phyloP scores from a whole-genome alignment of 2,329 filamentous ascomycete species.

The Polychaeton citri region DNA sequence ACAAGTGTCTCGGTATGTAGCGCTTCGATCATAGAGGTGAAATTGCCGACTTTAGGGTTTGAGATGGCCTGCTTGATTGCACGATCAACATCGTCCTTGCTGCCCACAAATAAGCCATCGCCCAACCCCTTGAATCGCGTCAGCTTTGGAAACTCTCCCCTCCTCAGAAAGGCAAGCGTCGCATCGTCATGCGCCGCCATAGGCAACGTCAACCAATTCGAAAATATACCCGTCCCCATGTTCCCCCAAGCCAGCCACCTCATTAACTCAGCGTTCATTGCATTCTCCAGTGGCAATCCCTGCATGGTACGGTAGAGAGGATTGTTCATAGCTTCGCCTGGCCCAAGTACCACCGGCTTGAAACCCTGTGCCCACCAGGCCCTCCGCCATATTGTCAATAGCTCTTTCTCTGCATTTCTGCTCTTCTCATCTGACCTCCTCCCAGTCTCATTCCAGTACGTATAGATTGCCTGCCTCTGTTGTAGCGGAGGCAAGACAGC shows the following conservation, averaged over 20 bases:
- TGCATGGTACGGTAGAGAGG: constrained; percentile 63
- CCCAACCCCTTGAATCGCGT: constrained; percentile 62
- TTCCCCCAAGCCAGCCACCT: constrained; percentile 87
- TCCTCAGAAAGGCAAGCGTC: constrained; percentile 58
- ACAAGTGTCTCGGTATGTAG: constrained; percentile 48
- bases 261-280: constrained; percentile 57
- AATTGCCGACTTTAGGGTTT: constrained; percentile 42
- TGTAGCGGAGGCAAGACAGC: constrained; percentile 67
- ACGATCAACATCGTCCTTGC: constrained; percentile 36
- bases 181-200: constrained; percentile 66
- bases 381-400: constrained; percentile 1
- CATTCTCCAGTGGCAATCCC: constrained; percentile 43
- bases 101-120: constrained; percentile 60
- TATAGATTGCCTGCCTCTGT: constrained; percentile 66
- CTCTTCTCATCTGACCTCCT: constrained; percentile 47
- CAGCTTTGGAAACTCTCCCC: constrained; percentile 59
- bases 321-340: constrained; percentile 70
- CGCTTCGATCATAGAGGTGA: constrained; percentile 51
- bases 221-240: constrained; percentile 72
- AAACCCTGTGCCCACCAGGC: constrained; percentile 61
- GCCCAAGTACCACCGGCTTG: constrained; percentile 65
- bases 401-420: constrained; percentile 39
- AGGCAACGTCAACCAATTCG: constrained; percentile 68
- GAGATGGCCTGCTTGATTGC: constrained; percentile 28
- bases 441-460: constrained; percentile 66